Conservation (phyloP, 1,284 basidiomycete species). For the Lentinula novae-zelandiae region DNA sequence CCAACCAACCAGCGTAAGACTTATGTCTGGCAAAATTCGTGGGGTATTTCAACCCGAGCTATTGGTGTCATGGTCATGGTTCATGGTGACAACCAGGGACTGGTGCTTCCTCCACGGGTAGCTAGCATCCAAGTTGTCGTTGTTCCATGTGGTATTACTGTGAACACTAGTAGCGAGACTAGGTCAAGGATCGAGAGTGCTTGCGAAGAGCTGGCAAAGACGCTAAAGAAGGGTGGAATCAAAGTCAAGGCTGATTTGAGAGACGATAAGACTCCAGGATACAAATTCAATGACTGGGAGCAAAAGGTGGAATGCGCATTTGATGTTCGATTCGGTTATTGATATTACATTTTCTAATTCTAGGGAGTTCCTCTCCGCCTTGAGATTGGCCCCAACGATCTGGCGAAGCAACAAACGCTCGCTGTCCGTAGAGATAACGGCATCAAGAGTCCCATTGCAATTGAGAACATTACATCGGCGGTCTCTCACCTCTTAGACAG, state of each 20-base stretch:
- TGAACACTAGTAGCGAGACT: constrained; percentile 70
- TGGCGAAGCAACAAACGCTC: constrained; percentile 81
- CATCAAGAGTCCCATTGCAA: constrained; percentile 71
- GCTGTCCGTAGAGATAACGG: constrained; percentile 89
- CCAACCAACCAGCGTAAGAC: constrained; percentile 65
- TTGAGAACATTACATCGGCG: constrained; percentile 56
- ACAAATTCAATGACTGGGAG: constrained; percentile 99
- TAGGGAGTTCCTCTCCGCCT: constrained; percentile 95
- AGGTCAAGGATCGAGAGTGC: constrained; percentile 75
- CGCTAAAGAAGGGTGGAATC: constrained; percentile 70
- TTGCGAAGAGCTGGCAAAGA: constrained; percentile 72
- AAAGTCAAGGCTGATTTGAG: constrained; percentile 89
- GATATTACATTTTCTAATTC: constrained; percentile 6
- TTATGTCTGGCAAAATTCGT: constrained; percentile 97
- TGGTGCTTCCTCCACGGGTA: constrained; percentile 94
- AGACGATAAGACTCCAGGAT: constrained; percentile 96
- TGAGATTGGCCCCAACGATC: constrained; percentile 94
- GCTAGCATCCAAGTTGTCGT: constrained; percentile 91
- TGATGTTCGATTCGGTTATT: background rate
- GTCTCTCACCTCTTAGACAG: constrained; percentile 73
- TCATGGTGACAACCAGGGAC: constrained; percentile 96
- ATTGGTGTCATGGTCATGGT: constrained; percentile 99
- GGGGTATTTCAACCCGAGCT: constrained; percentile 95
- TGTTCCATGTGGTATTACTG: constrained; percentile 91
- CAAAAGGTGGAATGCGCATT: constrained; percentile 62